Evolutionary conservation across 805 yeast species (phyloP).

Genomic region (Candida piceae): DNA sequence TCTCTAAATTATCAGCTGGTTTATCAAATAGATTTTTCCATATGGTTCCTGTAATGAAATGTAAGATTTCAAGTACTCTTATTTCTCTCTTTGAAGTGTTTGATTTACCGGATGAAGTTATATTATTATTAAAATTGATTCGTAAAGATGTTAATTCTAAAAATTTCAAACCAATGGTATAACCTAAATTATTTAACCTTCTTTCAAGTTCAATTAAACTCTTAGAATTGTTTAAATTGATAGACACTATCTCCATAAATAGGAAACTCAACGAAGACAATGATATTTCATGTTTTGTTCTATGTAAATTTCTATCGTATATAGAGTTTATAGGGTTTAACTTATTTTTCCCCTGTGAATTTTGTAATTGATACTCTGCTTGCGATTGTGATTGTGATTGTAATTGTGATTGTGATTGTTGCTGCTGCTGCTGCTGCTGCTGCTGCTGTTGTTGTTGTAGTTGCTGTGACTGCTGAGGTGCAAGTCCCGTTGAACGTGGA

Average conservation of each 20-base stretch:
- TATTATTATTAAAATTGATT: constrained; percentile 44
- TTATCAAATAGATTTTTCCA: constrained; percentile 77
- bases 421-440: constrained; percentile 8
- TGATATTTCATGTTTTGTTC: constrained; percentile 64
- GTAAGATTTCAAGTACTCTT: constrained; percentile 66
- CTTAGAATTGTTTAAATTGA: constrained; percentile 54
- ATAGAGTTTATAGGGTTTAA: constrained; percentile 32
- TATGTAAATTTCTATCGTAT: constrained; percentile 64
- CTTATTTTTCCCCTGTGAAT: too few species aligned
- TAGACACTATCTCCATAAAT: constrained; percentile 65
- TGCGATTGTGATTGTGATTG: constrained; percentile 3
- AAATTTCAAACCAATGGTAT: constrained; percentile 67
- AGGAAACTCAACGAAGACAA: constrained; percentile 62
- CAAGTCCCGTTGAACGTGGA: constrained; percentile 26
- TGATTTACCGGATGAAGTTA: constrained; percentile 50
- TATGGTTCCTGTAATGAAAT: constrained; percentile 65
- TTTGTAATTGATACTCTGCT: constrained; percentile 7
- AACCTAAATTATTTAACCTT: constrained; percentile 64
- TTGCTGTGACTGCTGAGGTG: constrained; percentile 5
- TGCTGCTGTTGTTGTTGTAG: constrained; percentile 1
- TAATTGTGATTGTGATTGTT: constrained; percentile 17
- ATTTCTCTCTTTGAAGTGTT: constrained; percentile 63
- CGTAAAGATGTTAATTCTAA: constrained; percentile 66
- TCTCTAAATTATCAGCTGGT: constrained; percentile 47
- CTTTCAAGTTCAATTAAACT: constrained; percentile 65